Evolutionary conservation across 345 rosid genomes (phyloP).

Genomic region (Fremontodendron californicum): DNA sequence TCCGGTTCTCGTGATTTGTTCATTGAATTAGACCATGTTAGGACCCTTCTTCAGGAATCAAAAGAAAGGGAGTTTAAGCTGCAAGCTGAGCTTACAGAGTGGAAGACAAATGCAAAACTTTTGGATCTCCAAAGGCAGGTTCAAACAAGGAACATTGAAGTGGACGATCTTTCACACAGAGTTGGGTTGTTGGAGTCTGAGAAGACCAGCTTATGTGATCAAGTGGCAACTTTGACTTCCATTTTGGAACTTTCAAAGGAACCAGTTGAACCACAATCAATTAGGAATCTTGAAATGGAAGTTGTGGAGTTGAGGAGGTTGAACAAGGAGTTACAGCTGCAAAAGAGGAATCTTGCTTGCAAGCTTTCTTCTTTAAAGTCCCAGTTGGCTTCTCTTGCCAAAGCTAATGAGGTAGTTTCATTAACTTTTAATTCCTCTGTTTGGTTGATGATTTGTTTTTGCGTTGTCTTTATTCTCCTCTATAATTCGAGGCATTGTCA

Average conservation of each 20-base stretch:
- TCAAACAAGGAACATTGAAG: constrained; percentile 34
- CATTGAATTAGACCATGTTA: constrained; percentile 57
- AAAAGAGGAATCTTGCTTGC: constrained; percentile 68
- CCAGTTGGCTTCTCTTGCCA: constrained; percentile 45
- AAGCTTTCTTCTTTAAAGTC: constrained; percentile 54
- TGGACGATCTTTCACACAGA: constrained; percentile 40
- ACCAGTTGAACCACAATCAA: constrained; percentile 15
- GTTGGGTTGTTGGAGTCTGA: constrained; percentile 47
- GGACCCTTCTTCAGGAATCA: constrained; percentile 66
- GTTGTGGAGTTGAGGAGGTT: constrained; percentile 64
- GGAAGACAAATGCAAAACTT: constrained; percentile 38
- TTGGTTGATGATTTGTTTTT: background rate
- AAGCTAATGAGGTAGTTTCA: constrained; percentile 49
- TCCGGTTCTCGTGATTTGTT: constrained; percentile 69
- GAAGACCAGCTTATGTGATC: constrained; percentile 43
- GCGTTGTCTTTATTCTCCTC: background rate
- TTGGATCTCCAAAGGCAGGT: constrained; percentile 45
- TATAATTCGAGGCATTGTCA: background rate
- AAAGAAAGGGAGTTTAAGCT: constrained; percentile 66
- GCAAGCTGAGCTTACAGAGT: constrained; percentile 50
- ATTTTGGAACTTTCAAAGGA: constrained; percentile 19
- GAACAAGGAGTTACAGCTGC: constrained; percentile 72
- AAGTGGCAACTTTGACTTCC: constrained; percentile 32
- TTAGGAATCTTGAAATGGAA: constrained; percentile 50
- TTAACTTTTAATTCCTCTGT: background rate